Evolutionary conservation across 441 rosid species (phyloP).

Genomic region (Populus trichocarpa): DNA sequence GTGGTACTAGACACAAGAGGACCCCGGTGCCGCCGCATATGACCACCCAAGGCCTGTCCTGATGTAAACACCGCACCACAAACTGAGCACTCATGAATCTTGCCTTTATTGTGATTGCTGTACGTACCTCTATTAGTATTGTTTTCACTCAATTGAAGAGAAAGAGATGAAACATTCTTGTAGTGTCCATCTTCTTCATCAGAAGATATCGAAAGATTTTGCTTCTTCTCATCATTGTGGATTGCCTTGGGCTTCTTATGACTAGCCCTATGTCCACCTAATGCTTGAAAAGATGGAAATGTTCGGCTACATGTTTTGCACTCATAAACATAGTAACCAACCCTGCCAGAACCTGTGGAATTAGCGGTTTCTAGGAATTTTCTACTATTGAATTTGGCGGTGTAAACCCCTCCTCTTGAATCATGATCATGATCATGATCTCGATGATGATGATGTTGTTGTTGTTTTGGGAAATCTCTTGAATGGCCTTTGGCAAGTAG

Average conservation of each 20-base stretch:
- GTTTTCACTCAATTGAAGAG: slow-evolving; percentile 41
- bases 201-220: slow-evolving; percentile 17
- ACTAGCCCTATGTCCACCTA: slow-evolving; percentile 94
- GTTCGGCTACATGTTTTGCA: slow-evolving; percentile 87
- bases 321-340: slow-evolving; percentile 73
- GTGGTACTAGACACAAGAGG: slow-evolving; percentile 30
- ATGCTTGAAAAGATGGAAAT: slow-evolving; percentile 89
- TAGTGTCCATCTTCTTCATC: slow-evolving; percentile 17
- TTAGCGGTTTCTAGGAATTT: slow-evolving; percentile 54
- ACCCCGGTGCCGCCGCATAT: slow-evolving; percentile 66
- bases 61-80: slow-evolving; percentile 87
- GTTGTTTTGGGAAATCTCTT: neutral
- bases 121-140: slow-evolving; percentile 6
- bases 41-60: slow-evolving; percentile 47
- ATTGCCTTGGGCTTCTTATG: slow-evolving; percentile 72
- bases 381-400: slow-evolving; percentile 49
- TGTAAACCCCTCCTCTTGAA: neutral
- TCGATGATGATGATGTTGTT: neutral
- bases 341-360: slow-evolving; percentile 40
- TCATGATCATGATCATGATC: neutral
- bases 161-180: slow-evolving; percentile 39
- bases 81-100: slow-evolving; percentile 84
- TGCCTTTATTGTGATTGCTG: slow-evolving; percentile 19
- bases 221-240: slow-evolving; percentile 25
- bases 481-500: slow-evolving; percentile 70